Base-by-base conservation (phyloP, 441 rosid species). In the Croton laevigatus region DNA sequence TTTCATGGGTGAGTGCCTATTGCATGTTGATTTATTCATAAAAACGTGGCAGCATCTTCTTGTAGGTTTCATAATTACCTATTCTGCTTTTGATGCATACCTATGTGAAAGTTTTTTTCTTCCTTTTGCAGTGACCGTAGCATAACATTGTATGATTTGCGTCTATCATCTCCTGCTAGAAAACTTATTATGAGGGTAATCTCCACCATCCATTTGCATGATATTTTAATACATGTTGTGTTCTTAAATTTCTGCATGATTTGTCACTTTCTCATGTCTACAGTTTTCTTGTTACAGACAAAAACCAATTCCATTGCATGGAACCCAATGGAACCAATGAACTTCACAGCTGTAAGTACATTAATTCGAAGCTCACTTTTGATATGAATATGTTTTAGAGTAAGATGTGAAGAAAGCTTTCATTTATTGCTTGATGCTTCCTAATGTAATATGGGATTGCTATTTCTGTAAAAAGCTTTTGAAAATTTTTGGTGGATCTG, bases 281-380 rank as follows among this genome's bases (percentile, higher is more conserved):
- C n/a, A 32, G 40, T 23, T 66, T 44, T 42, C 68, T 40, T 76
- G 70, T 79, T 80, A 63, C 91, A 91, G 98, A 95, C 97, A 49
- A 95, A 82, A 85, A 83, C 88, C 42, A 95, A 95, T 80, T 87
- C 97, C 68, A 88, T 95, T 65, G 84, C 97, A 66, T 95, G 99
- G 98, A 95, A 95, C 70, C 99, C 99, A 11, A 91, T 85, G 98
- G 97, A 95, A 89, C 99, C 99, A 14, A 85, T 93, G 97, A 95
- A 95, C 84, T 77, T 95, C 76, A 91, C 98, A 37, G 96, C 90
- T 76, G 99, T 95, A 87, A 88, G 99, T 61, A 69, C 53, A 68
- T 59, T 38, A 7, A 68, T 6, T 63, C 51, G 44, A 64, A 36
- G 23, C 36, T 64, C 6, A n/a, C n/a, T 3, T 17, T 51, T 16